phyloP scores from a whole-genome alignment of 75 land plant genomes.

The Sequoiadendron giganteum region DNA sequence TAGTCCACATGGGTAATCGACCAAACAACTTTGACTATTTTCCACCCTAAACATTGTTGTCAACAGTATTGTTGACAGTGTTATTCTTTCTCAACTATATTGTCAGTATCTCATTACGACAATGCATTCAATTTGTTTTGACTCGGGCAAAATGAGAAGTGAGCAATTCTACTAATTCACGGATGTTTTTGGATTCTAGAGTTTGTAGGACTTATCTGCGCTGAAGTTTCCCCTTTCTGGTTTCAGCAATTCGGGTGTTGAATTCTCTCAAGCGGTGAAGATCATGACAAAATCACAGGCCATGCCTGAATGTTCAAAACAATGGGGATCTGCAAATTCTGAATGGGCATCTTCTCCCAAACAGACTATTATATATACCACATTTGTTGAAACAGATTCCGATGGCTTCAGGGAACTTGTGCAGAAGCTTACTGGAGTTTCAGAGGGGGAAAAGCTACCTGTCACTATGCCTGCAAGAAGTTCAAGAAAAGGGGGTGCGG shows the following conservation, averaged over 20 bases:
- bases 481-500: neutral
- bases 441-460: slow-evolving; percentile 18
- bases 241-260: too few relatives aligned
- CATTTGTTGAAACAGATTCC: slow-evolving; percentile 37
- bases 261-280: too few relatives aligned
- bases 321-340: neutral
- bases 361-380: slow-evolving; percentile 10
- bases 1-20: too few relatives aligned
- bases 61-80: too few relatives aligned
- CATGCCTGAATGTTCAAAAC: neutral
- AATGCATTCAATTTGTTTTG: too few relatives aligned
- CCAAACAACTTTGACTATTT: too few relatives aligned
- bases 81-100: too few relatives aligned
- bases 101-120: too few relatives aligned
- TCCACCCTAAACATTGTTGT: too few relatives aligned
- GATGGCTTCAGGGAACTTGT: slow-evolving; percentile 30
- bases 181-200: neutral
- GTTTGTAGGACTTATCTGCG: neutral
- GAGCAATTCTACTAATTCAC: too few relatives aligned
- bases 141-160: too few relatives aligned
- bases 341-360: neutral
- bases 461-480: slow-evolving; percentile 23
- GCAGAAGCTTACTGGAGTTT: slow-evolving; percentile 38
- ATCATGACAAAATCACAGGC: slow-evolving; percentile 2
- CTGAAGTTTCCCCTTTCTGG: neutral